These are phyloP conservation scores for Mycena amicta DNA, from an alignment of 768 basidiomycete species.

Conservation along the genomic window DNA sequence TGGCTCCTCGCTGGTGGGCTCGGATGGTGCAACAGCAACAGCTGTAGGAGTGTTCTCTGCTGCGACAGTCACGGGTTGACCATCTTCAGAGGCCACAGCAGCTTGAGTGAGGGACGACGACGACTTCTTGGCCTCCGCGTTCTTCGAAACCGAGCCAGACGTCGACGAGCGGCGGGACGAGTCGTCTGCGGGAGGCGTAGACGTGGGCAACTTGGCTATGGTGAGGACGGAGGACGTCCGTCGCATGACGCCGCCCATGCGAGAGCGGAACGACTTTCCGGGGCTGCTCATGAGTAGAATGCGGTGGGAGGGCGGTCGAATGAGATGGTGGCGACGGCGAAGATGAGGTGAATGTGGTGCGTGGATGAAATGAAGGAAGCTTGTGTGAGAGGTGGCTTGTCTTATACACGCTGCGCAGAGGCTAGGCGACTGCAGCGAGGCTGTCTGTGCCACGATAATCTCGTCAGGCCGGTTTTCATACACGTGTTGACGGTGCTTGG, in stretches of 20 bases:
- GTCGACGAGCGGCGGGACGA: constrained; percentile 2
- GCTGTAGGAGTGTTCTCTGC: background rate
- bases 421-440: too few species aligned
- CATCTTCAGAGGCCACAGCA: background rate
- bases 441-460: too few species aligned
- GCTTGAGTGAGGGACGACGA: constrained; percentile 5
- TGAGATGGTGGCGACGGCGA: too few species aligned
- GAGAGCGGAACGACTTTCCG: constrained; percentile 48
- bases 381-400: too few species aligned
- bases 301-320: too few species aligned
- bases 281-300: background rate
- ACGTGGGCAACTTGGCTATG: constrained; percentile 34
- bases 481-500: too few species aligned
- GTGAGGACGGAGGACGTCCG: constrained; percentile 61
- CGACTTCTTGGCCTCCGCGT: constrained; percentile 12
- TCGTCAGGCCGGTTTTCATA: too few species aligned
- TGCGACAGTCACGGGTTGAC: background rate
- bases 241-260: constrained; percentile 62
- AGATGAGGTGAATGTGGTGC: too few species aligned
- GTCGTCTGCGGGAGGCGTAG: constrained; percentile 10
- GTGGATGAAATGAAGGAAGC: too few species aligned
- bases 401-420: too few species aligned
- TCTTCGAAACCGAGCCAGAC: background rate
- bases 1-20: background rate
- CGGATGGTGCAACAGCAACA: background rate